Conservation (phyloP, 371 early-diverging fungal species). For the Capillidium heterosporum region DNA sequence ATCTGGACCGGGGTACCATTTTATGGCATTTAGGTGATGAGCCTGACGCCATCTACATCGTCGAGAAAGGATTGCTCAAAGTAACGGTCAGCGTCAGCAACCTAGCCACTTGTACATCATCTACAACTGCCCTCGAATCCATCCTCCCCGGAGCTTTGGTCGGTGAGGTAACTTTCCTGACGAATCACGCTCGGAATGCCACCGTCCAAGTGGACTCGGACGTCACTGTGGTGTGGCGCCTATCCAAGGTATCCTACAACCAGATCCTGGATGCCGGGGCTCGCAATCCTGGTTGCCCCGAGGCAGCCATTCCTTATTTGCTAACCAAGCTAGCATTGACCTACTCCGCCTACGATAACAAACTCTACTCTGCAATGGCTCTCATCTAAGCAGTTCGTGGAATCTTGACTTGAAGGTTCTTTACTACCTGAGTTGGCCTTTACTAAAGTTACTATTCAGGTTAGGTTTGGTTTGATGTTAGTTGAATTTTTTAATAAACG, state of each 20-base stretch:
- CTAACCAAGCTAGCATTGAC: constrained; percentile 1
- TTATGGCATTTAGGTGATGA: constrained; percentile 49
- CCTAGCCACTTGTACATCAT: not conserved
- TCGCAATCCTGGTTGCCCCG: constrained; percentile 5
- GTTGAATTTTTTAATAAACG: no score
- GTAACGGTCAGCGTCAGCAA: constrained; percentile 19
- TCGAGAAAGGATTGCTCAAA: constrained; percentile 59
- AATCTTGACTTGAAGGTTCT: no score
- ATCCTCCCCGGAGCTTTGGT: constrained; percentile 57
- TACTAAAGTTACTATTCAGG: no score
- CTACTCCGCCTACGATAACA: constrained; percentile 5
- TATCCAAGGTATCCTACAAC: constrained; percentile 32
- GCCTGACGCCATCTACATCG: constrained; percentile 42
- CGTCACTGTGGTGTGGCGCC: constrained; percentile 42
- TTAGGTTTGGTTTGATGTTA: no score
- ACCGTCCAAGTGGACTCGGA: constrained; percentile 35
- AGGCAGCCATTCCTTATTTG: not conserved
- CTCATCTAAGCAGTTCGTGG: not conserved
- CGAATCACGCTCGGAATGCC: constrained; percentile 27
- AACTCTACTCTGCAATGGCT: constrained; percentile 1
- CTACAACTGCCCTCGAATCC: constrained; percentile 26
- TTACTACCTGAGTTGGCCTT: no score
- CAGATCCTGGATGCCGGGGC: constrained; percentile 17
- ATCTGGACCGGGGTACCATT: constrained; percentile 22
- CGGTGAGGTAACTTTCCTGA: constrained; percentile 57